Percentiles rank a stretch among this genome's conserved stretches.
phyloP scores from a whole-genome alignment of 352 stramenopile genomes.

The Blastocystis hominis region DNA sequence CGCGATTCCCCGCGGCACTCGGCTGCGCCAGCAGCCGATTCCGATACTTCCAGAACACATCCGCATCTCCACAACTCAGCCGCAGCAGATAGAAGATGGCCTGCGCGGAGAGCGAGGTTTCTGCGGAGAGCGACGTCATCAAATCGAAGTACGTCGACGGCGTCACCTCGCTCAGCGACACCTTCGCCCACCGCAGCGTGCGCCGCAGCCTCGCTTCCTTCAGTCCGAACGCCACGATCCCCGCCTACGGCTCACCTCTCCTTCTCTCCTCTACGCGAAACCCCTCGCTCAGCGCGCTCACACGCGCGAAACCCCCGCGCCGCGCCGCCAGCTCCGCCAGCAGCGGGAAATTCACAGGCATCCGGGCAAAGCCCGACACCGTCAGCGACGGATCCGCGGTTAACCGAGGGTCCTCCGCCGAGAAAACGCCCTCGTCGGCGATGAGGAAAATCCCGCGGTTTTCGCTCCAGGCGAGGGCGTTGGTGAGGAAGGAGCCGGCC shows the following conservation, averaged over 20 bases:
- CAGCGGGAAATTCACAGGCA: neutral
- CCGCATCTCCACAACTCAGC: neutral
- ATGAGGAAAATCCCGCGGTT: neutral
- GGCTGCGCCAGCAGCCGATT: neutral
- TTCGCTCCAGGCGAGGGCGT: neutral
- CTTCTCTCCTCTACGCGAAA: neutral
- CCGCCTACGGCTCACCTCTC: neutral
- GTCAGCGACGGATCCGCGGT: neutral
- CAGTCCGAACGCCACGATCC: neutral
- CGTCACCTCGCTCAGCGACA: neutral
- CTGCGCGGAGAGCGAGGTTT: neutral
- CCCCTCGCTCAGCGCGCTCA: neutral
- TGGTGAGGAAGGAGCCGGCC: neutral
- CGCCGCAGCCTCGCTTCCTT: neutral
- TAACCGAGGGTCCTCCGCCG: neutral
- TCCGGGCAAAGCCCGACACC: neutral
- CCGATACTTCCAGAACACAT: conserved; percentile 11
- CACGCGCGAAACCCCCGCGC: neutral
- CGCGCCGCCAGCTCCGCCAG: neutral
- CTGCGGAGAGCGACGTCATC: neutral
- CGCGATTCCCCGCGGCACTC: neutral
- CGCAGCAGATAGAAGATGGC: conserved; percentile 14
- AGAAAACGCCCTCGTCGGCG: neutral
- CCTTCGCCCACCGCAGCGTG: neutral
- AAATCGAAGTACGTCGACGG: conserved; percentile 14